Evolutionary conservation across 176 grass and related monocot genomes (phyloP), one percentile per base, ranked within the genome.

Genomic region (Zoysia pacifica): DNA sequence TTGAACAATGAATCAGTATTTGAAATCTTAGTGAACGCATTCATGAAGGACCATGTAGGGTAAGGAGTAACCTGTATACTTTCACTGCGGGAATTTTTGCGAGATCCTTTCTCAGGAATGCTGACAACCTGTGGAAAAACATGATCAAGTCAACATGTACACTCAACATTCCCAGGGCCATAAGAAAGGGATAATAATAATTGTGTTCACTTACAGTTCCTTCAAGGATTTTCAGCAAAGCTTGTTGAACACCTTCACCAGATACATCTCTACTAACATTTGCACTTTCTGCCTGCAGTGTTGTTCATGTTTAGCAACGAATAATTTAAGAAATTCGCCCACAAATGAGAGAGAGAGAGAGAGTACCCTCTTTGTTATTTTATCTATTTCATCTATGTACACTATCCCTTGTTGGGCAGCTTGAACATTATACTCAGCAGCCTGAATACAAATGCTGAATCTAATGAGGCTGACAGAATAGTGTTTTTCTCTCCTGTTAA

Each of bases 371-470:
- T 98, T 98, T 81, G 96, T 89, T 87, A 98, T 98, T 70, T 98
- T 98, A 91, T 98, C 96, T 86, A 98, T 83, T 95, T 98, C 96
- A 70, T 98, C 96, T 87, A 98, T 98, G 77, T 98, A 98, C 65
- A 98, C 92, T 74, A 98, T 98, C 75, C 96, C 96, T 86, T 94
- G 92, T 77, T 98, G 96, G 73, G 92, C 92, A 72, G 96, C 96
- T 93, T 95, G 86, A 85, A 98, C 86, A 70, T 99, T 90, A 75
- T 92, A 94, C 81, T 99, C 90, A 65, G 96, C 90, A 83, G 79
- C 96, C 96, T 99, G 69, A 76, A 74, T 50, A 93, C 52, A 79
- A 62, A 73, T 73, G 79, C 49, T 65, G 70, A 72, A 86, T 67
- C 56, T 56, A 76, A 63, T 36, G 50, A 77, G 35, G 42, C 40